Evolutionary conservation across 495 filamentous ascomycete genomes (phyloP), one percentile per base, ranked within the genome.

Genomic region (Aspergillus coremiiformis): DNA sequence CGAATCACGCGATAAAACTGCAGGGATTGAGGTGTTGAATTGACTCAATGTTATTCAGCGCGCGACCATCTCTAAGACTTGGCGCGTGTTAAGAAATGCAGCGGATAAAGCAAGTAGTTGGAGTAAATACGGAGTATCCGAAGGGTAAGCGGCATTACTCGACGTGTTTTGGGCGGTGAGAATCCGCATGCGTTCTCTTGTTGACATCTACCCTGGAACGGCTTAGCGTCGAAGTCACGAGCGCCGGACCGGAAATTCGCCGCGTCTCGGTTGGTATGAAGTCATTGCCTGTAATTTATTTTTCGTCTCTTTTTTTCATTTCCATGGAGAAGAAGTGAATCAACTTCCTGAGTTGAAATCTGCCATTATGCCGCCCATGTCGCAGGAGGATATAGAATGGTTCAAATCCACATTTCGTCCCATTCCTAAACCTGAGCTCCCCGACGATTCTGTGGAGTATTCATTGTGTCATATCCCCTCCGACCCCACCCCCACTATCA

Each of bases 391-490:
- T 54, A 54, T 75, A 20, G 72, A 68, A 35, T 77, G 73, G 73
- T 75, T 77, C 41, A 66, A 72, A 42, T 77, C 73, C 19, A 77
- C 73, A 1, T 77, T 77, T 35, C 72, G 54, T 52, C 69, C 72
- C 15, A 74, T 94, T 51, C 84, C 87, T 0, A 86, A 85, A 59
- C 79, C 77, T 17, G 67, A 75, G 39, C 76, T 95, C 1, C 83
- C 93, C 0, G 90, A 96, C 39, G 90, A 97, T 66, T 86, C 82
- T 44, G 81, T 95, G 46, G 87, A 94, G 65, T 98, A 96, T 67
- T 77, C 84, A 33, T 67, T 97, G 27, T 91, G 87, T 61, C 63
- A 89, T 50, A 68, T 92, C 53, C 61, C 69, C 43, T 66, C 67
- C 14, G 51, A 43, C 67, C 68, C 73, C 67, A 60, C 64, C 64